Conservation (phyloP, 2,329 filamentous ascomycete species). For the Lachnellula arida region DNA sequence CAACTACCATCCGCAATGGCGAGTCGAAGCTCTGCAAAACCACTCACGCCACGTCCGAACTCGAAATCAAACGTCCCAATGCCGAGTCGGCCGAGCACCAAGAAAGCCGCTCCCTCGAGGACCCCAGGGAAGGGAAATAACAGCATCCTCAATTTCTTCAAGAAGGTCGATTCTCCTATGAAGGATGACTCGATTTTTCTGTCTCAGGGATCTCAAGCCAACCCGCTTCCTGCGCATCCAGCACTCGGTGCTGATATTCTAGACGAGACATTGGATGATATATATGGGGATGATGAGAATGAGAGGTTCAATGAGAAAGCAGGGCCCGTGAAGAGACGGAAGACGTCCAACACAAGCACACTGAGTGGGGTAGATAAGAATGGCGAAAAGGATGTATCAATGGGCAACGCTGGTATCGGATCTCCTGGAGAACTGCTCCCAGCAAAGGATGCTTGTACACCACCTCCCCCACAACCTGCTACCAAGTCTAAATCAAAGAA, state of each 20-base stretch:
- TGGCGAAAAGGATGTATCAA: conserved; percentile 1
- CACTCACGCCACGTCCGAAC: conserved; percentile 25
- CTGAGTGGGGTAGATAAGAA: conserved; percentile 3
- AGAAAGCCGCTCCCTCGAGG: conserved; percentile 23
- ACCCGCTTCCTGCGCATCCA: conserved; percentile 7
- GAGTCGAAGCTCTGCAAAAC: conserved; percentile 25
- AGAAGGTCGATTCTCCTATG: conserved; percentile 51
- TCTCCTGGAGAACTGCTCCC: neutral
- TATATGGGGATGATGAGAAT: conserved; percentile 20
- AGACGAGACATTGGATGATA: conserved; percentile 22
- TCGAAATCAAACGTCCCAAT: conserved; percentile 24
- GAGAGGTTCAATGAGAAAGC: conserved; percentile 38
- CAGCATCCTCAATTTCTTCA: conserved; percentile 72
- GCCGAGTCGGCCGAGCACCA: conserved; percentile 11
- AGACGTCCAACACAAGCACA: conserved; percentile 26
- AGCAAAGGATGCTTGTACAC: conserved; percentile 13
- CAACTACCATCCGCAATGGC: conserved; percentile 18
- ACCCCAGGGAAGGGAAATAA: conserved; percentile 43
- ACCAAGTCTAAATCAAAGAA: conserved; percentile 30
- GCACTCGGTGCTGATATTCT: conserved; percentile 13
- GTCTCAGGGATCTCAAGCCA: conserved; percentile 30
- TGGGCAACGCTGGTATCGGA: neutral
- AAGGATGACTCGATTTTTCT: conserved; percentile 56
- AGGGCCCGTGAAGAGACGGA: conserved; percentile 40
- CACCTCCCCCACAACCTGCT: conserved; percentile 17